phyloP scores from a whole-genome alignment of 495 filamentous ascomycete genomes.

The Penicillium paradoxum region DNA sequence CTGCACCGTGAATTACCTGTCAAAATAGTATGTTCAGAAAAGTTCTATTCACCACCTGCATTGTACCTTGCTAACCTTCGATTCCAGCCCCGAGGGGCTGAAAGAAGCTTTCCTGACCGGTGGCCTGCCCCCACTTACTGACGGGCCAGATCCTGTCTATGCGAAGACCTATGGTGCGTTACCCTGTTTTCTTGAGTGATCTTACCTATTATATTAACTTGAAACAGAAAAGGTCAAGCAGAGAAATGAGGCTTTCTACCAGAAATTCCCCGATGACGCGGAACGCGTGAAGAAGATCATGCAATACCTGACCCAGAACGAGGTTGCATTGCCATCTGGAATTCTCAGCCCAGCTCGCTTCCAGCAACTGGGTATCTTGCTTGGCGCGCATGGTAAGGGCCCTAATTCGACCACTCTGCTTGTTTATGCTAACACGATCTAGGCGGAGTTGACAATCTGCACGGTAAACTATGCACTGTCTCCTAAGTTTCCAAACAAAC shows the following conservation, averaged over 20 bases:
- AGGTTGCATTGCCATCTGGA: constrained; percentile 59
- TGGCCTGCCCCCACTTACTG: constrained; percentile 71
- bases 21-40: constrained; percentile 52
- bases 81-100: constrained; percentile 60
- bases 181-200: background rate
- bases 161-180: constrained; percentile 53
- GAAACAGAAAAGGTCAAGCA: constrained; percentile 51
- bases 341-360: constrained; percentile 64
- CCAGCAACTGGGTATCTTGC: constrained; percentile 65
- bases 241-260: constrained; percentile 72
- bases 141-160: constrained; percentile 72
- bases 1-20: constrained; percentile 74
- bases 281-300: constrained; percentile 62
- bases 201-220: constrained; percentile 5
- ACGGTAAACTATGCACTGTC: constrained; percentile 37
- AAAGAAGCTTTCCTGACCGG: constrained; percentile 79
- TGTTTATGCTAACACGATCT: constrained; percentile 12
- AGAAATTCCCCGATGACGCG: constrained; percentile 82
- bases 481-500: background rate
- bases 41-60: background rate
- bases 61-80: background rate
- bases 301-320: constrained; percentile 53
- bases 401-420: background rate
- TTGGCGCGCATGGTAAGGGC: constrained; percentile 66
- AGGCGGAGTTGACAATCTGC: constrained; percentile 64